Evolutionary conservation across 2,329 filamentous ascomycete species (phyloP).

Genomic region (Penicillium sp.): DNA sequence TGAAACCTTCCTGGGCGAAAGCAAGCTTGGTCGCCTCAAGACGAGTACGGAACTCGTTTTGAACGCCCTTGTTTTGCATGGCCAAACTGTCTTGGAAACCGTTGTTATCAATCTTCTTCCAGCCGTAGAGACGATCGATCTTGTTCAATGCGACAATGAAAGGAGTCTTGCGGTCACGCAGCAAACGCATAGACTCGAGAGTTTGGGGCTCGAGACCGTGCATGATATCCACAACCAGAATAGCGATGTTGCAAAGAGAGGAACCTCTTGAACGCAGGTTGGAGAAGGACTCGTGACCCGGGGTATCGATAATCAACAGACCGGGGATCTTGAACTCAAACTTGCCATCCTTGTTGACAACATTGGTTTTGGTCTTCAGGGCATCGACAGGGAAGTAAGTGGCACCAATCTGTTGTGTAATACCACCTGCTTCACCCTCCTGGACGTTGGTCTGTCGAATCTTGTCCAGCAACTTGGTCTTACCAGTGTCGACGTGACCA

Average conservation of each 20-base stretch:
- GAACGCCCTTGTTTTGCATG: constrained; percentile 85
- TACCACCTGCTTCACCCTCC: constrained; percentile 98
- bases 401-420: constrained; percentile 98
- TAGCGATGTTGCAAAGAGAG: constrained; percentile 98
- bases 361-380: constrained; percentile 83
- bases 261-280: constrained; percentile 96
- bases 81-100: constrained; percentile 90
- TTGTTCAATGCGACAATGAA: constrained; percentile 99
- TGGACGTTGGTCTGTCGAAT: constrained; percentile 98
- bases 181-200: constrained; percentile 90
- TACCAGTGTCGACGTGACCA: constrained; percentile 98
- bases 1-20: constrained; percentile 95
- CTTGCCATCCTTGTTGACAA: constrained; percentile 82
- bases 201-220: constrained; percentile 97
- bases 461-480: constrained; percentile 99
- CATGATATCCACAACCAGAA: constrained; percentile 99
- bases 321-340: constrained; percentile 98
- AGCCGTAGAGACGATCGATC: constrained; percentile 97
- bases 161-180: constrained; percentile 89
- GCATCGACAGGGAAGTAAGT: constrained; percentile 98
- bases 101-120: constrained; percentile 99
- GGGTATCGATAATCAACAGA: constrained; percentile 94
- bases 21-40: constrained; percentile 87
- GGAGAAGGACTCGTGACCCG: constrained; percentile 99
- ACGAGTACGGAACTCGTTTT: constrained; percentile 90